Evolutionary conservation across 306 rosid species (phyloP).

Genomic region (Astragalus glycyphyllos): DNA sequence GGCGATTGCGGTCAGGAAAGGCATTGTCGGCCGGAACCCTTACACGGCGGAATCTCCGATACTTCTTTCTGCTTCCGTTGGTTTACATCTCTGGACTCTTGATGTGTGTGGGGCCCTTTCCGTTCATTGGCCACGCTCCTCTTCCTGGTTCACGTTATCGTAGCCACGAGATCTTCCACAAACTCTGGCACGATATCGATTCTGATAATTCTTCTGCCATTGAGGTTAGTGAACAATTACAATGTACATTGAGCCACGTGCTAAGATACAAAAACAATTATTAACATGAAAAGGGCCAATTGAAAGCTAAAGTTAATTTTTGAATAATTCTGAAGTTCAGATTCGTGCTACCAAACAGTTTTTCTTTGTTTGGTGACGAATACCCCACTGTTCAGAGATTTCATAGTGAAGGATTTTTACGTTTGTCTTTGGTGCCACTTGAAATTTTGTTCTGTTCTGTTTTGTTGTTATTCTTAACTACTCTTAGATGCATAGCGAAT

Average conservation of each 20-base stretch:
- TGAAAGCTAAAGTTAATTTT: constrained; percentile 17
- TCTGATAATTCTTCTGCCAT: constrained; percentile 75
- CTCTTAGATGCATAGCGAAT: not conserved
- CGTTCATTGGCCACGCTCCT: constrained; percentile 55
- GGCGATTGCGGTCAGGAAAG: constrained; percentile 61
- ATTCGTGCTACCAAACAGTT: not conserved
- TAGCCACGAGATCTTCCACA: constrained; percentile 65
- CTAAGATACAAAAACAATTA: not conserved
- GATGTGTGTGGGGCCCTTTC: constrained; percentile 89
- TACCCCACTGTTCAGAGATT: constrained; percentile 1
- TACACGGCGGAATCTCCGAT: constrained; percentile 74
- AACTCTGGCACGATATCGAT: constrained; percentile 66
- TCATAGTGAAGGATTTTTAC: not conserved
- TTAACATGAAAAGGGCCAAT: not conserved
- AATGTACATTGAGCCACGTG: constrained; percentile 18
- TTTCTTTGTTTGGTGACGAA: constrained; percentile 30
- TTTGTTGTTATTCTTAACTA: not conserved
- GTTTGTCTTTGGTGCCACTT: constrained; percentile 14
- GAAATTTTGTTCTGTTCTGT: not conserved
- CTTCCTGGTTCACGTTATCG: constrained; percentile 91
- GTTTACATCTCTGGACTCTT: constrained; percentile 81
- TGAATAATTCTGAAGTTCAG: constrained; percentile 1
- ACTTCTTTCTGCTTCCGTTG: constrained; percentile 72
- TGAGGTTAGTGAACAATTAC: constrained; percentile 54
- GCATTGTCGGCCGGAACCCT: constrained; percentile 56